Conservation (phyloP, 2,329 filamentous ascomycete genomes). For the Lachnellula subtilissima region DNA sequence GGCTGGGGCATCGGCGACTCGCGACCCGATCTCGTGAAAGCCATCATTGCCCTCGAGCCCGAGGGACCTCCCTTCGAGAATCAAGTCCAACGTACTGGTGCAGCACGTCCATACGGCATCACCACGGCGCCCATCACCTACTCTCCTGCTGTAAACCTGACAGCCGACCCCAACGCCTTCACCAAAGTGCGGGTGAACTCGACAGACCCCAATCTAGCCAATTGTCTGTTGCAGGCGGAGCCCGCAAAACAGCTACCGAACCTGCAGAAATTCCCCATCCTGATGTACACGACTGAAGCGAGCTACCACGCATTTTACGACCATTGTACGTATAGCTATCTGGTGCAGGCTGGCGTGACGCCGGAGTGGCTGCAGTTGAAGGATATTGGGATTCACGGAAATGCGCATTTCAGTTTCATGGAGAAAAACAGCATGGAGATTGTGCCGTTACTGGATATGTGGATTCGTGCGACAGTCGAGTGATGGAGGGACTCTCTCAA, state of each 20-base stretch:
- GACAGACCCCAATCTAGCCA: conserved; percentile 17
- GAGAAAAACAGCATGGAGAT: conserved; percentile 44
- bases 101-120: conserved; percentile 40
- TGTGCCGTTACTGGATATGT: conserved; percentile 26
- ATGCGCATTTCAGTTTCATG: conserved; percentile 46
- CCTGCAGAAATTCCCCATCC: conserved; percentile 32
- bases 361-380: conserved; percentile 35
- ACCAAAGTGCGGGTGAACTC: conserved; percentile 27
- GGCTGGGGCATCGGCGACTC: conserved; percentile 40
- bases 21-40: conserved; percentile 38
- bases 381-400: conserved; percentile 38
- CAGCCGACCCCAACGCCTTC: conserved; percentile 31
- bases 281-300: conserved; percentile 40
- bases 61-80: conserved; percentile 44
- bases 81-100: conserved; percentile 33
- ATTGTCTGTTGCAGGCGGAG: conserved; percentile 34
- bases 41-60: conserved; percentile 42
- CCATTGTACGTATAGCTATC: conserved; percentile 37
- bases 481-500: background rate
- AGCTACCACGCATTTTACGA: conserved; percentile 45
- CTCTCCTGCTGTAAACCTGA: conserved; percentile 37
- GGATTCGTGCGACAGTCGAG: conserved; percentile 21
- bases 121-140: conserved; percentile 47
- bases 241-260: conserved; percentile 34
- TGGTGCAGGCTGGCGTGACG: conserved; percentile 40